Percentiles rank a stretch among this genome's conserved stretches.
These are phyloP conservation scores for Beauveria pseudobassiana DNA, from an alignment of 2,329 filamentous ascomycete species.

Conservation along the genomic window DNA sequence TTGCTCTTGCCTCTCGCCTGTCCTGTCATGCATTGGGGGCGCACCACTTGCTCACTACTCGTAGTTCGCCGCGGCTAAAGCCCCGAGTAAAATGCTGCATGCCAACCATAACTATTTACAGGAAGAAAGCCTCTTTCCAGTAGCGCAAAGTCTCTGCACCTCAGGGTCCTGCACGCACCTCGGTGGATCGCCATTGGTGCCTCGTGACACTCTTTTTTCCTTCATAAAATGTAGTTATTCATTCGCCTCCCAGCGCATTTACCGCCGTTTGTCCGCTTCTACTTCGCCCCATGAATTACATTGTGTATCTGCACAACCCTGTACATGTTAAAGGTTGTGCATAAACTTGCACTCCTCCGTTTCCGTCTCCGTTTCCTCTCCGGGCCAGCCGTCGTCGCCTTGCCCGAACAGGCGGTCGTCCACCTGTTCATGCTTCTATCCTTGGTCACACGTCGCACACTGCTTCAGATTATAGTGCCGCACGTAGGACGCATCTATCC, in stretches of 20 bases:
- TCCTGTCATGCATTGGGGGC: too few species aligned
- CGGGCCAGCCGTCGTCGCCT: too few species aligned
- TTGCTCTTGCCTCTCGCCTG: too few species aligned
- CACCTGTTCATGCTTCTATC: constrained; percentile 1
- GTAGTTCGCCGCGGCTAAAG: too few species aligned
- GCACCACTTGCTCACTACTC: too few species aligned
- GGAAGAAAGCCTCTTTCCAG: background rate
- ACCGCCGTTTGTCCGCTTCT: background rate
- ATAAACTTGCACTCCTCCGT: too few species aligned
- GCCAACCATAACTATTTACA: background rate
- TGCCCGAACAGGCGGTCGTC: too few species aligned
- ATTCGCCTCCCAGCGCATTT: background rate
- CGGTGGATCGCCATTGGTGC: background rate
- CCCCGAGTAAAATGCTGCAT: background rate
- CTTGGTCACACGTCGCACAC: background rate
- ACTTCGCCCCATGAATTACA: too few species aligned
- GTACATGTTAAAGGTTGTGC: background rate
- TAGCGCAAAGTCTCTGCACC: background rate
- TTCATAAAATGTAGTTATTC: background rate
- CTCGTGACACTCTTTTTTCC: background rate
- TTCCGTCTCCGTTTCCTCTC: too few species aligned
- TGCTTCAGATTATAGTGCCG: background rate
- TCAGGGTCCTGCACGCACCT: background rate
- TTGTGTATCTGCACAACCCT: background rate
- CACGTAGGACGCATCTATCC: background rate